Evolutionary conservation across 768 basidiomycete species (phyloP).

Genomic region (Lactarius deliciosus): DNA sequence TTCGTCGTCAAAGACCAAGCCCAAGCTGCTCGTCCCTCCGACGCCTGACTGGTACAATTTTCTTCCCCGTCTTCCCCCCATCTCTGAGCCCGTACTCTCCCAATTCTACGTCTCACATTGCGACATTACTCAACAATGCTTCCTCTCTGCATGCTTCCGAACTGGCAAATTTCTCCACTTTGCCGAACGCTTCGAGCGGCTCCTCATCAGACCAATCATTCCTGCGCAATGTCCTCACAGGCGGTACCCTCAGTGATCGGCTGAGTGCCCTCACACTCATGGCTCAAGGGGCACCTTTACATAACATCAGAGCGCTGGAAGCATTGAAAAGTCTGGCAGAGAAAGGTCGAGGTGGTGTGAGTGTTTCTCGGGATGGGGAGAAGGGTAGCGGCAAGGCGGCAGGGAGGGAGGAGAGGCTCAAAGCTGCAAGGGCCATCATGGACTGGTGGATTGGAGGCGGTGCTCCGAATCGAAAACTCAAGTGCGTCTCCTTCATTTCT

Average conservation of each 20-base stretch:
- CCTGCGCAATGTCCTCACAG: conserved; percentile 17
- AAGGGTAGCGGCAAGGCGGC: conserved; percentile 15
- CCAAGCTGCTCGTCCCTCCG: conserved; percentile 36
- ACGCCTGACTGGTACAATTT: conserved; percentile 56
- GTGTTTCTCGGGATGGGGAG: conserved; percentile 14
- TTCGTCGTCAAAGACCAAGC: conserved; percentile 17
- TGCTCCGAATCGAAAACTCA: conserved; percentile 83
- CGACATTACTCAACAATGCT: conserved; percentile 48
- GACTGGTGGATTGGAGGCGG: conserved; percentile 99
- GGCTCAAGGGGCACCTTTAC: conserved; percentile 61
- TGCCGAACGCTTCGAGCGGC: conserved; percentile 39
- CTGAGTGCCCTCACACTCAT: conserved; percentile 44
- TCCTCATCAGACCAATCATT: conserved; percentile 16
- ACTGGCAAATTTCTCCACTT: conserved; percentile 56
- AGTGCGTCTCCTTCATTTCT: conserved; percentile 46
- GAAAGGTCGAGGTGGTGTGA: conserved; percentile 72
- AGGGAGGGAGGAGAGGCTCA: conserved; percentile 88
- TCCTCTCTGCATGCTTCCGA: conserved; percentile 46
- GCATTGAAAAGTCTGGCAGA: conserved; percentile 74
- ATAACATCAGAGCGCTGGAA: conserved; percentile 80
- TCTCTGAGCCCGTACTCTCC: conserved; percentile 34
- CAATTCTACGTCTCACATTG: conserved; percentile 47
- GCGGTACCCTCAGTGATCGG: conserved; percentile 41
- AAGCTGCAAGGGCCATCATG: conserved; percentile 85
- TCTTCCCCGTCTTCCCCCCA: conserved; percentile 42